Percentiles rank a stretch among this genome's conserved stretches.
phyloP scores from a whole-genome alignment of 768 basidiomycete genomes.

The Rhodocollybia butyracea region DNA sequence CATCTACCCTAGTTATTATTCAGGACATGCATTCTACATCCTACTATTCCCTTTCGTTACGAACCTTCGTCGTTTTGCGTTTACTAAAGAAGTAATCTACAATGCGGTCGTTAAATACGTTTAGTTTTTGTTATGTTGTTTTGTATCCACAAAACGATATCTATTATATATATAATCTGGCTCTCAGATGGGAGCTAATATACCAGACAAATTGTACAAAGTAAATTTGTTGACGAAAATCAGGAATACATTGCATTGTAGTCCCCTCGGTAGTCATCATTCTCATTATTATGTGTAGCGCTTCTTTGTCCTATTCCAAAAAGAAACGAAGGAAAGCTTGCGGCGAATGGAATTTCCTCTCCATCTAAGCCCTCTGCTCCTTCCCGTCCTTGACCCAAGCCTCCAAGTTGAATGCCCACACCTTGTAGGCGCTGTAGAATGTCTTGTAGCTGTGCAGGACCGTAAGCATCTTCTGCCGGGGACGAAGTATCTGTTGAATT shows the following conservation, averaged over 20 bases:
- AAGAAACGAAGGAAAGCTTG: neutral
- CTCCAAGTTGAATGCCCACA: neutral
- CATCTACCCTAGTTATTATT: conserved; percentile 4
- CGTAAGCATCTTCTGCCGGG: conserved; percentile 11
- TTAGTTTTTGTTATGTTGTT: neutral
- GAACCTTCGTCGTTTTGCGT: neutral
- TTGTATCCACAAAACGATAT: neutral
- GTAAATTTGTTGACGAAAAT: conserved; percentile 3
- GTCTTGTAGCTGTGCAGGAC: neutral
- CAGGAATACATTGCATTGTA: conserved; percentile 62
- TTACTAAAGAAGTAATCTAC: neutral
- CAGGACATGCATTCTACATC: neutral
- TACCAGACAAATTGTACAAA: conserved; percentile 3
- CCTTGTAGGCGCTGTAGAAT: neutral
- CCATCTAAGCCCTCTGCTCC: no score
- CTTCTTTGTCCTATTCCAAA: neutral
- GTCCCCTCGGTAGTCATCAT: conserved; percentile 28
- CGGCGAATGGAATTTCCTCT: neutral
- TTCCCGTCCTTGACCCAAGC: no score
- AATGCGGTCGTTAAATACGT: neutral
- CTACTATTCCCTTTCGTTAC: neutral
- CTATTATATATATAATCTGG: neutral
- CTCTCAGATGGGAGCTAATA: neutral
- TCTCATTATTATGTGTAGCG: neutral
- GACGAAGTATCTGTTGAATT: conserved; percentile 6